phyloP scores from a whole-genome alignment of 2,329 filamentous ascomycete species.

The Colletotrichum spinosum region DNA sequence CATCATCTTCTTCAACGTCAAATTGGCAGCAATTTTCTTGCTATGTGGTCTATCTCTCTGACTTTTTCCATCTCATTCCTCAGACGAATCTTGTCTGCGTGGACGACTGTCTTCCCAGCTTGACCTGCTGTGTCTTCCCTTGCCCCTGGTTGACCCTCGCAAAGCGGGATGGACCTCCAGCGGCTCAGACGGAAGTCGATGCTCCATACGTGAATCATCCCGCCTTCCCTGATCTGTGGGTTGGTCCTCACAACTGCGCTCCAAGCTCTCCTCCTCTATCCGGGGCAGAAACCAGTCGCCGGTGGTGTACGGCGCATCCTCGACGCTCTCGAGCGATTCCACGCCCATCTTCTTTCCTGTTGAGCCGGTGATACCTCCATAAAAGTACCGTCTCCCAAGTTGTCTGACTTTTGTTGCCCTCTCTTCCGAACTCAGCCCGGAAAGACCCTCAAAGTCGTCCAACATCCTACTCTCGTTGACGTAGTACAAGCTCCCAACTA shows the following conservation, averaged over 20 bases:
- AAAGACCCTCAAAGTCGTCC: constrained; percentile 36
- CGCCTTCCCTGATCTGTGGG: no score
- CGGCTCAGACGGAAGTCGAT: no score
- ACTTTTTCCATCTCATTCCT: no score
- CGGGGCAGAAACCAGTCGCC: constrained; percentile 16
- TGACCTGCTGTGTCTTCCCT: no score
- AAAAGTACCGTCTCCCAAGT: constrained; percentile 37
- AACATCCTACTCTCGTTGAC: constrained; percentile 41
- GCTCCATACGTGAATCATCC: no score
- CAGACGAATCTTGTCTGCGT: no score
- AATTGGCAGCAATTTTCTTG: no score
- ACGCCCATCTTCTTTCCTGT: constrained; percentile 27
- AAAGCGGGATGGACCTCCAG: no score
- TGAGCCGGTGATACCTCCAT: constrained; percentile 41
- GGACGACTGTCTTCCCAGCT: no score
- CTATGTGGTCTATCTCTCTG: no score
- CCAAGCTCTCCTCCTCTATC: background rate
- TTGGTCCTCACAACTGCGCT: background rate
- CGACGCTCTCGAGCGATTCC: constrained; percentile 25
- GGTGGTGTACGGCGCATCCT: constrained; percentile 21
- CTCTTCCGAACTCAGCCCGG: constrained; percentile 16
- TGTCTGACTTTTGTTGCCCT: constrained; percentile 29
- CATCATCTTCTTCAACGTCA: no score
- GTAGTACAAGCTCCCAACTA: constrained; percentile 60
- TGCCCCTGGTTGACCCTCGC: no score